Percentiles rank a stretch among this genome's conserved stretches.
Evolutionary conservation across 2,329 filamentous ascomycete genomes (phyloP).

Genomic region (Stachybotrys chlorohalonatus): DNA sequence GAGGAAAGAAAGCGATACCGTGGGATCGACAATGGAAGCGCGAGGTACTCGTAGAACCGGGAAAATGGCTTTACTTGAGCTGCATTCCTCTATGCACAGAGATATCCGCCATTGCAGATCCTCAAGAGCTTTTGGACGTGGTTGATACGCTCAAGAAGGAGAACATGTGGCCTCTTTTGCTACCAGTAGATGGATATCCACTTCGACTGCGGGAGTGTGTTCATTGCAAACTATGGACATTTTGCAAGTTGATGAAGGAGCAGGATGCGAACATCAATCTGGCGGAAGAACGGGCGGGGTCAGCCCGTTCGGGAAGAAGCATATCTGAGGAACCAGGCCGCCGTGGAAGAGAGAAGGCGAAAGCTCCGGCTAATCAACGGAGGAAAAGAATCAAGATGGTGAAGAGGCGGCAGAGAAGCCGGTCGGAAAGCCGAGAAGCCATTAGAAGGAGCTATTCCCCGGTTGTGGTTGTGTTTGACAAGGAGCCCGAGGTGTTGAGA

Average conservation of each 20-base stretch:
- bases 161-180: constrained; percentile 6
- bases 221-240: not conserved
- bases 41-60: constrained; percentile 1
- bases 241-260: not conserved
- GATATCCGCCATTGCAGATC: not conserved
- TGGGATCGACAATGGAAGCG: constrained; percentile 4
- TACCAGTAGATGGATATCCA: not conserved
- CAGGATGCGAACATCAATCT: not conserved
- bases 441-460: not conserved
- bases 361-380: not conserved
- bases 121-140: not conserved
- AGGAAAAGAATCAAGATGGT: not conserved
- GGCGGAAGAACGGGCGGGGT: not conserved
- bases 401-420: not conserved
- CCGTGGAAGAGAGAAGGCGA: no score
- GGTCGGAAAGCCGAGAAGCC: not conserved
- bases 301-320: no score
- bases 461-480: not conserved
- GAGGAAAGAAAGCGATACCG: not conserved
- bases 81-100: constrained; percentile 2
- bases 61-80: constrained; percentile 9
- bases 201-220: not conserved
- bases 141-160: not conserved
- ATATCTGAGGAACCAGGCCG: no score
- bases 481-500: not conserved